Evolutionary conservation across 2,329 filamentous ascomycete genomes (phyloP), one percentile per base, ranked within the genome.

Genomic region (Cercospora brassicicola): DNA sequence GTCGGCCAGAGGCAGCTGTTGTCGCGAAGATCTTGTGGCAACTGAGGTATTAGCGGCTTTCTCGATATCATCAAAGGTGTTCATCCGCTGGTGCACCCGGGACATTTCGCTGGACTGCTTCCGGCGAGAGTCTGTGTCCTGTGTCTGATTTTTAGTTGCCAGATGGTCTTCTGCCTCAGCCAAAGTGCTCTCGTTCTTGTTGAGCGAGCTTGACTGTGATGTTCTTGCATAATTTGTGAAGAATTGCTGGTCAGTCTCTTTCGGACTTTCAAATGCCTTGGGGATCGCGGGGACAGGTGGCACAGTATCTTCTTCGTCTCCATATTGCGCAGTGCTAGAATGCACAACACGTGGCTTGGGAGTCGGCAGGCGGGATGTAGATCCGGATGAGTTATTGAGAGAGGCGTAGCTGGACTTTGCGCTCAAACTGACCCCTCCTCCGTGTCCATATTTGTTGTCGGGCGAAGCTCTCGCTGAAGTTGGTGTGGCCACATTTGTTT

Each of bases 241-340:
- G 62, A 87, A 89, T 13, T 86, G 78, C 60, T 92, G 87, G 4
- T 88, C 82, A 4, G 89, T 85, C 69, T 93, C 91, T 78, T 96
- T 95, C 2, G 94, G 94, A 30, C 94, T 97, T 78, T 96, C 94
- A 76, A 94, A 98, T 0, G 90, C 94, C 79, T 98, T 99, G 9
- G 95, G 95, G 75, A 99, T 98, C 9, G 95, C 95, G 20, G 95
- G 95, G 0, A 99, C 95, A 1, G 95, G 95, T 0, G 95, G 95
- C 1, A 99, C 95, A 74, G 95, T 90, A 79, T 96, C 93, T 30
- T 91, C 90, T 7, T 75, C 73, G 18, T 74, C 73, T 3, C 71
- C 68, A 61, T 75, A 76, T 23, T 76, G 75, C n/a, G 73, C 72
- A 45, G 73, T 71, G 13, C 81, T 84, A 72, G 88, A 91, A 75